Evolutionary conservation across 1,284 basidiomycete species (phyloP), one percentile per base, ranked within the genome.

Genomic region (Puccinia triticina): DNA sequence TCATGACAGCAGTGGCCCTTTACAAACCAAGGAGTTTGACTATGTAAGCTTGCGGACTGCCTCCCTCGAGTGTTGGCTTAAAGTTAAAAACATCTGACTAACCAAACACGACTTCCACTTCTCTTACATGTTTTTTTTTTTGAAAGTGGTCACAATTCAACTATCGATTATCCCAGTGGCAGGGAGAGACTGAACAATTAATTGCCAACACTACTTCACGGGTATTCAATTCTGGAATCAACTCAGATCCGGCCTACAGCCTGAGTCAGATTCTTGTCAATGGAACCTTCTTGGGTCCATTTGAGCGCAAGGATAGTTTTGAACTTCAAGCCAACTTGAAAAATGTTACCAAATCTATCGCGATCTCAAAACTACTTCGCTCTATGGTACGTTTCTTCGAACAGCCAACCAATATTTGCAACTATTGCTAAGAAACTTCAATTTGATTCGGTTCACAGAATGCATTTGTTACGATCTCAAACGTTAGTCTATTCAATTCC

Each of bases 251-350:
- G 11, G 57, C 71, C 29, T 67, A 50, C n/a, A 71, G 77, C 37
- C 43, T 80, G 23, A 48, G 37, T 23, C 34, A 61, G 18, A 43
- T 73, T 48, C 78, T 80, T 29, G 37, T n/a, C 21, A 80, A 72
- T 55, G 78, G 78, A 21, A 80, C 78, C 2, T 80, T 80, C 55
- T 32, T 80, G 43, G 57, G 55, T 50, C 78, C 78, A 34, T 26
- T 80, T 23, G 55, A 80, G 37, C 53, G 64, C 26, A 80, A 80
- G 40, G 71, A 73, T 37, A 43, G 53, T 40, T 80, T 72, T 61
- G 67, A 80, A 40, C n/a, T 80, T 37, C 50, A 80, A 48, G 43
- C 48, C 40, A 57, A 71, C n/a, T 26, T 80, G 7, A 80, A 80
- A 26, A 80, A 80, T 32, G 57, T 73, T n/a, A 80, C 78, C 34